Percentiles rank a stretch among this genome's conserved stretches.
Evolutionary conservation across 148 eudicot genomes (phyloP).

Genomic region (Tetragonia tetragonoides): DNA sequence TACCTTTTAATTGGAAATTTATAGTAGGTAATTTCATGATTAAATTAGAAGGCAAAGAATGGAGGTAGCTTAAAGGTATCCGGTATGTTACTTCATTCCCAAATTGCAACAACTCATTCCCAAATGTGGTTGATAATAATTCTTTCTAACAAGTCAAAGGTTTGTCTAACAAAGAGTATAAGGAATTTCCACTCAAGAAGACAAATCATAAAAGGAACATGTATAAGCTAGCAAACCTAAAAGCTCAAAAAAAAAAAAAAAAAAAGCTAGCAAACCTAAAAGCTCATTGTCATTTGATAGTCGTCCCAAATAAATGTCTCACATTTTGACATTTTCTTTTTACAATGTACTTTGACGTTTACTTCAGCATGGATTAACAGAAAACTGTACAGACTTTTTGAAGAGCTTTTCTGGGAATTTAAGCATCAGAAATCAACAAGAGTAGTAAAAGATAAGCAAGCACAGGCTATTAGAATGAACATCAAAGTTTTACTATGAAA

Average conservation of each 20-base stretch:
- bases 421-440: neutral
- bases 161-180: neutral
- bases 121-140: neutral
- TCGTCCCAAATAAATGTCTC: too few species aligned
- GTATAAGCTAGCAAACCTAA: too few species aligned
- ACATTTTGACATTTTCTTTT: too few species aligned
- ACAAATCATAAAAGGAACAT: neutral
- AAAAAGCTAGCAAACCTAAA: too few species aligned
- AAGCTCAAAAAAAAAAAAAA: too few species aligned
- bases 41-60: neutral
- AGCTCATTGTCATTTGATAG: too few species aligned
- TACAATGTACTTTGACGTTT: too few species aligned
- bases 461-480: neutral
- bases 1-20: too few species aligned
- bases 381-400: neutral
- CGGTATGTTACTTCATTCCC: neutral
- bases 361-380: too few species aligned
- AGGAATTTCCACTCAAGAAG: neutral
- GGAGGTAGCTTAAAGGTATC: constrained; percentile 3
- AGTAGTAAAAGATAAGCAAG: neutral
- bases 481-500: neutral
- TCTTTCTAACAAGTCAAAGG: neutral
- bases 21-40: neutral
- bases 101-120: neutral
- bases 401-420: neutral